Evolutionary conservation across 2,329 filamentous ascomycete species (phyloP).

Genomic region (Alternaria angustiovoidea): DNA sequence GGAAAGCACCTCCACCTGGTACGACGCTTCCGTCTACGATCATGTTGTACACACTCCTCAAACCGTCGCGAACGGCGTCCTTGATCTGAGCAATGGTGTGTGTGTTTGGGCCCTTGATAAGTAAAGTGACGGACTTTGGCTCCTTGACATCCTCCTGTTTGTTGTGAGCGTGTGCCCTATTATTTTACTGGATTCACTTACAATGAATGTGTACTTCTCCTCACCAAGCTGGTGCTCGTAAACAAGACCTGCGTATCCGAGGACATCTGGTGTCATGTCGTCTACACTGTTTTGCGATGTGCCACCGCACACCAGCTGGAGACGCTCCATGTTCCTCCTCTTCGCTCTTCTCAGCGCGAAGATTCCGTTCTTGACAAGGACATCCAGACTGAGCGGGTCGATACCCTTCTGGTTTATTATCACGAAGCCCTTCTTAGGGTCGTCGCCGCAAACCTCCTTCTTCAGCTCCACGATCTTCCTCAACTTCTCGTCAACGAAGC

Average conservation of each 20-base stretch:
- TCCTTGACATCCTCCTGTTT: slow-evolving; percentile 89
- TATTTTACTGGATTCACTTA: slow-evolving; percentile 30
- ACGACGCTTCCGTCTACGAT: slow-evolving; percentile 98
- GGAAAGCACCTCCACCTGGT: slow-evolving; percentile 93
- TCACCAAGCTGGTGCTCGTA: slow-evolving; percentile 98
- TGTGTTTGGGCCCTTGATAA: slow-evolving; percentile 97
- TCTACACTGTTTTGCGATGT: slow-evolving; percentile 95
- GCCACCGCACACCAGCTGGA: slow-evolving; percentile 94
- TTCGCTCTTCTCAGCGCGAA: slow-evolving; percentile 93
- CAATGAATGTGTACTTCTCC: slow-evolving; percentile 97
- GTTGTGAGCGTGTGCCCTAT: slow-evolving; percentile 28
- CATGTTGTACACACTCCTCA: slow-evolving; percentile 98
- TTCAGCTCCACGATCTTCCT: slow-evolving; percentile 98
- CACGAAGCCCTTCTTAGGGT: slow-evolving; percentile 94
- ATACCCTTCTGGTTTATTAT: slow-evolving; percentile 99
- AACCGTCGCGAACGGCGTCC: slow-evolving; percentile 92
- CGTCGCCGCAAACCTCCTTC: slow-evolving; percentile 94
- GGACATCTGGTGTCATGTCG: slow-evolving; percentile 83
- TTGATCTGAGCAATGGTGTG: slow-evolving; percentile 98
- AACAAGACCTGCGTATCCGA: slow-evolving; percentile 95
- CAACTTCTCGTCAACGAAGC: slow-evolving; percentile 94
- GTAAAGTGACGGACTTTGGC: slow-evolving; percentile 93
- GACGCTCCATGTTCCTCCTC: slow-evolving; percentile 97
- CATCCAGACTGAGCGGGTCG: slow-evolving; percentile 92
- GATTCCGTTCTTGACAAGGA: slow-evolving; percentile 97